A percentile compares a stretch with the other conserved stretches of the same genome.
Conservation (phyloP, 192 early-diverging fungal species). For the Linnemannia zychae region DNA sequence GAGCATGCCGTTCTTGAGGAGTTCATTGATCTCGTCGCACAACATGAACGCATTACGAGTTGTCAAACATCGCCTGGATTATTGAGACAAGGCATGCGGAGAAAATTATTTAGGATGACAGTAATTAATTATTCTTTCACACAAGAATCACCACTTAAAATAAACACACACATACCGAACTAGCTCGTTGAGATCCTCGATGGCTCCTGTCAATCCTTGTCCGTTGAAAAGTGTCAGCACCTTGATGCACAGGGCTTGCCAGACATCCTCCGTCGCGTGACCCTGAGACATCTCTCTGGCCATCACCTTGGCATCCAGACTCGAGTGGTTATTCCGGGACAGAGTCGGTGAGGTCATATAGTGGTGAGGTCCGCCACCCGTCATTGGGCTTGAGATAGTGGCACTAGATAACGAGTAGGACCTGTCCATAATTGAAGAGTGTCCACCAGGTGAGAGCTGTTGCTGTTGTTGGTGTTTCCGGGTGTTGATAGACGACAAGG, state of each 20-base stretch:
- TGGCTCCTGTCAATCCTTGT: slow-evolving; percentile 80
- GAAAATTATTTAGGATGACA: neutral
- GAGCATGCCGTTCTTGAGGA: slow-evolving; percentile 73
- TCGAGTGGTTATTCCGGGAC: slow-evolving; percentile 40
- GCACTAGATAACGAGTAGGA: slow-evolving; percentile 34
- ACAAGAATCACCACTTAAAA: neutral
- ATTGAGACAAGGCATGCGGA: neutral
- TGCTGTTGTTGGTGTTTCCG: slow-evolving; percentile 19
- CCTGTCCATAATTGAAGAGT: slow-evolving; percentile 13
- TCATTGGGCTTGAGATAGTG: slow-evolving; percentile 41
- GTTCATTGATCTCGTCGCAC: slow-evolving; percentile 69
- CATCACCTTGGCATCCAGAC: slow-evolving; percentile 55
- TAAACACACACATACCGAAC: slow-evolving; percentile 65
- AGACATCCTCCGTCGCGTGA: slow-evolving; percentile 69
- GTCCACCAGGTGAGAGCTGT: slow-evolving; percentile 36
- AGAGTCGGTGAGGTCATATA: slow-evolving; percentile 42
- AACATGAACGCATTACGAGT: slow-evolving; percentile 58
- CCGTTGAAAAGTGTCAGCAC: slow-evolving; percentile 92
- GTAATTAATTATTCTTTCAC: neutral
- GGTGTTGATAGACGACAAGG: slow-evolving; percentile 46
- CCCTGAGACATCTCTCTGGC: slow-evolving; percentile 44
- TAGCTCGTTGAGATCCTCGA: slow-evolving; percentile 89
- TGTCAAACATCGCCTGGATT: slow-evolving; percentile 55
- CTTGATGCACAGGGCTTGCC: slow-evolving; percentile 78
- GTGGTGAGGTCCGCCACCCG: slow-evolving; percentile 25